Evolutionary conservation across 345 rosid species (phyloP).

Genomic region (Atalantia buxifolia): DNA sequence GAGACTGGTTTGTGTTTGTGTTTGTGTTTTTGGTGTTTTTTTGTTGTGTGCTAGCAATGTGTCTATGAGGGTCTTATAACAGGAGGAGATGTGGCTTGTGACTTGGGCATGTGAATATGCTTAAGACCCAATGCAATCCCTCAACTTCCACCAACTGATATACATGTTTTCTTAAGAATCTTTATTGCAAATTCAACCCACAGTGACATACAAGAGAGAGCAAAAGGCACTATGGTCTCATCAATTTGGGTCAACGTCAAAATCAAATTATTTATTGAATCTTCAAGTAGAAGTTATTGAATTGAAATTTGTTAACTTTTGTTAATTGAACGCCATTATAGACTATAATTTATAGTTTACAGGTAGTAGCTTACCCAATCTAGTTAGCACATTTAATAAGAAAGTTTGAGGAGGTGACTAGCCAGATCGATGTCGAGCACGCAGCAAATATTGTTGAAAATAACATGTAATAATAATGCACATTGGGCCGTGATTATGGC

Average conservation of each 20-base stretch:
- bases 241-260: background rate
- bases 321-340: slow-evolving; percentile 22
- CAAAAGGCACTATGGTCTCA: background rate
- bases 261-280: background rate
- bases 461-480: background rate
- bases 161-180: slow-evolving; percentile 8
- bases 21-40: background rate
- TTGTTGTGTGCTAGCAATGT: background rate
- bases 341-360: slow-evolving; percentile 11
- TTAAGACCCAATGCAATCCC: slow-evolving; percentile 17
- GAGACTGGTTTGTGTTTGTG: background rate
- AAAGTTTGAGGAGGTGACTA: slow-evolving; percentile 19
- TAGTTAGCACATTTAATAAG: slow-evolving; percentile 36
- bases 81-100: background rate
- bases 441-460: background rate
- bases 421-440: background rate
- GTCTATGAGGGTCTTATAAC: slow-evolving; percentile 13
- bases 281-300: background rate
- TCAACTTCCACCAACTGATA: slow-evolving; percentile 43
- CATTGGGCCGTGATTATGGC: background rate
- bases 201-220: background rate
- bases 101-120: slow-evolving; percentile 25
- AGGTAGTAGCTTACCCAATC: slow-evolving; percentile 30
- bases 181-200: slow-evolving; percentile 22
- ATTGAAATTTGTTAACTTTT: background rate